Base-by-base conservation (phyloP, 2,329 filamentous ascomycete genomes). In the Teratosphaeria epicoccoides region DNA sequence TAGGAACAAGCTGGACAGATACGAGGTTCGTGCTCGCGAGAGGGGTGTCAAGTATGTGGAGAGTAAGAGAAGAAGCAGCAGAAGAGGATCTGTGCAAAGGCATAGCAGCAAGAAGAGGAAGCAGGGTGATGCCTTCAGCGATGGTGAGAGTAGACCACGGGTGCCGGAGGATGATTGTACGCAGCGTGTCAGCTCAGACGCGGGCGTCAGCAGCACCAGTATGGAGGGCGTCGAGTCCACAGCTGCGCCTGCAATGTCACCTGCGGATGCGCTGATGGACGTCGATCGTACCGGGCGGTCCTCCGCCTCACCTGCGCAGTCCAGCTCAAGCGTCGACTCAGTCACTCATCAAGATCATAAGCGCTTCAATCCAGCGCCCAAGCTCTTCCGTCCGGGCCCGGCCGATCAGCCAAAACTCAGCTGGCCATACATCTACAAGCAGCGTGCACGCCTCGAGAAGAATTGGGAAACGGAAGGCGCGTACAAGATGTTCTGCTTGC, bases 391-490 rank as follows among this genome's bases (percentile, higher is more conserved):
- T 17, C 44, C 44, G n/a, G 23, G 23, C 37, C 25, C 29, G 9
- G 25, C 28, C 12, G 26, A 29, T 9, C 22, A 28, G 24, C 64
- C 83, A 52, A 85, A 81, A 61, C 73, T 97, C 46, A 95, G 94
- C 68, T 98, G 91, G 90, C 86, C 89, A 49, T 88, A 93, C 65
- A 75, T 98, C 1, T 98, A 95, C 71, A 88, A 87, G 58, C 87
- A 95, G 74, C 84, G 93, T 54, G 80, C 84, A 51, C 79, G 83
- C 22, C 73, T 98, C 12, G 93, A 98, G 70, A 82, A 84, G 6
- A 97, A 98, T 66, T 98, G 93, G 93, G 82, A 88, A 53, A 78
- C 83, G 20, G 90, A 87, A 3, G 84, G 82, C 52, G 23, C 24
- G 20, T 95, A 80, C 66, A 81, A 77, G 2, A 94, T 90, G 57